Evolutionary conservation across 1,284 basidiomycete genomes (phyloP).

Genomic region (Puccinia polysora): DNA sequence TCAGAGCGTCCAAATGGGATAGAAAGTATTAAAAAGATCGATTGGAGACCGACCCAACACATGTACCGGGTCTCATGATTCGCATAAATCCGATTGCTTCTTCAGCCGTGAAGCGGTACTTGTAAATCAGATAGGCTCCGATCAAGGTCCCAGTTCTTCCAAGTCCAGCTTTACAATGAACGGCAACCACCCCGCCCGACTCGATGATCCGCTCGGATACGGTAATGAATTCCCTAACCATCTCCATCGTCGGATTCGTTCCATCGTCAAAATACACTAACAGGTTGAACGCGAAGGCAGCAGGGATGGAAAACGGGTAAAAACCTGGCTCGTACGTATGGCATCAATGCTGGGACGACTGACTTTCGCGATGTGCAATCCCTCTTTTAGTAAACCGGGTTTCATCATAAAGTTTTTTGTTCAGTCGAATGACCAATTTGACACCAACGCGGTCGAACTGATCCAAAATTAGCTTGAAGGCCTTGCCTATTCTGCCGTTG

Average conservation of each 20-base stretch:
- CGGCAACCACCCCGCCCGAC: constrained; percentile 51
- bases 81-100: constrained; percentile 99
- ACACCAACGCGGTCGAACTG: constrained; percentile 84
- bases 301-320: not conserved
- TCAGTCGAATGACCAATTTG: constrained; percentile 87
- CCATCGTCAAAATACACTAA: constrained; percentile 44
- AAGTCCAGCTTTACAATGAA: constrained; percentile 85
- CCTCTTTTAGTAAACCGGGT: constrained; percentile 75
- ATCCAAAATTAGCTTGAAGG: constrained; percentile 80
- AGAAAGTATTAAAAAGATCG: not conserved
- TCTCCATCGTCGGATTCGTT: constrained; percentile 43
- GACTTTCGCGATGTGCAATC: constrained; percentile 73
- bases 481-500: constrained; percentile 59
- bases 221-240: constrained; percentile 43
- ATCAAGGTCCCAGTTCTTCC: constrained; percentile 91
- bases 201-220: constrained; percentile 43
- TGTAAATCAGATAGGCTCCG: constrained; percentile 97
- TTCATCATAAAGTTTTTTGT: constrained; percentile 89
- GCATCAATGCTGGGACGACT: not conserved
- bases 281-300: not conserved
- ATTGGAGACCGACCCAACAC: constrained; percentile 16
- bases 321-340: not conserved
- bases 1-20: not conserved
- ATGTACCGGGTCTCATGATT: constrained; percentile 76
- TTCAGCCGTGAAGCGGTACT: constrained; percentile 95